Evolutionary conservation across 345 rosid species (phyloP).

Genomic region (Populus deltoides): DNA sequence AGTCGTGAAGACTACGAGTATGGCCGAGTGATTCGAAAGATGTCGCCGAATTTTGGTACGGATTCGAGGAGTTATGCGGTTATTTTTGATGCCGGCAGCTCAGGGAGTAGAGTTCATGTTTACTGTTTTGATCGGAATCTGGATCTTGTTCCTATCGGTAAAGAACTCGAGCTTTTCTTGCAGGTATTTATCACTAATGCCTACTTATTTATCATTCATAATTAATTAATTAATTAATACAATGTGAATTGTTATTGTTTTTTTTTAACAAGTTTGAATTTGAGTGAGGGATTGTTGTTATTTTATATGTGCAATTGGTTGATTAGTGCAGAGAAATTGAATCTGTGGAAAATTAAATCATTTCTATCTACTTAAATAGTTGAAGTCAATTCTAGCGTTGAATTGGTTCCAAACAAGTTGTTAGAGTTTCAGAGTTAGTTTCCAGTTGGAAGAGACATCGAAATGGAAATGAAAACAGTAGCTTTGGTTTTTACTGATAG

Average conservation of each 20-base stretch:
- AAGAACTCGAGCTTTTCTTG: conserved; percentile 79
- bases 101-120: conserved; percentile 96
- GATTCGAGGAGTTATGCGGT: conserved; percentile 60
- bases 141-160: conserved; percentile 90
- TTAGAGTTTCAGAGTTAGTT: neutral
- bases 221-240: neutral
- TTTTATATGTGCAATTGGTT: too few relatives aligned
- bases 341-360: too few relatives aligned
- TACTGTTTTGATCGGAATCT: conserved; percentile 77
- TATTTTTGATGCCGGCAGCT: conserved; percentile 90
- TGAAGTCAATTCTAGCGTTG: too few relatives aligned
- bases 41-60: conserved; percentile 34
- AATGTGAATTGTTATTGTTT: neutral
- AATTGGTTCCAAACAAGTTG: too few relatives aligned
- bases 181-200: conserved; percentile 36
- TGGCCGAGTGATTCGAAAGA: conserved; percentile 46
- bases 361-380: too few relatives aligned
- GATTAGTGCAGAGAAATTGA: too few relatives aligned
- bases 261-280: neutral
- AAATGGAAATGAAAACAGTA: neutral
- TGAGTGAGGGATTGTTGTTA: neutral
- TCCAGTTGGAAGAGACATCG: neutral
- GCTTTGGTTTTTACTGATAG: neutral
- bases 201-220: neutral
- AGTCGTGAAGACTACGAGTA: conserved; percentile 36